Evolutionary conservation across 768 basidiomycete species (phyloP).

Genomic region (Vararia minispora): DNA sequence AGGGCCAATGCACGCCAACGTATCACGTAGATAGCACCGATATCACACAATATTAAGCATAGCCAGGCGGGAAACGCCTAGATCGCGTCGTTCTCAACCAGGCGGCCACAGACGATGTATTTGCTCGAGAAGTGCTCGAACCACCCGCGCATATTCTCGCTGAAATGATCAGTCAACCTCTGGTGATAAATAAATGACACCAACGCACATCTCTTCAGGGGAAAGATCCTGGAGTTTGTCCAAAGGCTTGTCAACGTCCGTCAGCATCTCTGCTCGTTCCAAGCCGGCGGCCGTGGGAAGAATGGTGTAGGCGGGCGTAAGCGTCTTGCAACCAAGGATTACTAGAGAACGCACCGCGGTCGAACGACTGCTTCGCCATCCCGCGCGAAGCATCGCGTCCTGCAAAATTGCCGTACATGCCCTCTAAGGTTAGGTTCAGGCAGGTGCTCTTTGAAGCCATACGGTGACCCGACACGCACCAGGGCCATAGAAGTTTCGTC

Average conservation of each 20-base stretch:
- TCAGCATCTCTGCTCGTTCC: constrained; percentile 66
- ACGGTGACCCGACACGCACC: constrained; percentile 37
- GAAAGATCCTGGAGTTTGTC: constrained; percentile 76
- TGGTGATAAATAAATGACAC: not conserved
- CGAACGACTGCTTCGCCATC: constrained; percentile 98
- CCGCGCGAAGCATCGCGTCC: constrained; percentile 92
- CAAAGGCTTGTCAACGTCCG: constrained; percentile 73
- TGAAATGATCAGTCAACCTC: constrained; percentile 19
- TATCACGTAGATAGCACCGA: too few relatives aligned
- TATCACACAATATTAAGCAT: too few relatives aligned
- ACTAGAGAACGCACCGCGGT: constrained; percentile 45
- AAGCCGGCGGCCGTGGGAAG: constrained; percentile 2
- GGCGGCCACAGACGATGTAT: constrained; percentile 81
- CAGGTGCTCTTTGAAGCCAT: not conserved
- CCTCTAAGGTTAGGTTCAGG: constrained; percentile 38
- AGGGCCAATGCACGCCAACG: too few relatives aligned
- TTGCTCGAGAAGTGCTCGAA: constrained; percentile 90
- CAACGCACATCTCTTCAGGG: constrained; percentile 69
- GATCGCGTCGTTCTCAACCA: constrained; percentile 67
- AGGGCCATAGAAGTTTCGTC: constrained; percentile 90
- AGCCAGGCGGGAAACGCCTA: constrained; percentile 6
- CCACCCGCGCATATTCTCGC: constrained; percentile 95
- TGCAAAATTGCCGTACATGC: constrained; percentile 97
- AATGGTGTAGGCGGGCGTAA: too few relatives aligned
- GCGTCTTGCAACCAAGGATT: not conserved